A percentile compares a stretch with the other conserved stretches of the same genome.
These are phyloP conservation scores for Dioscorea cayenensis DNA, from an alignment of 116 monocot genomes.

Conservation along the genomic window DNA sequence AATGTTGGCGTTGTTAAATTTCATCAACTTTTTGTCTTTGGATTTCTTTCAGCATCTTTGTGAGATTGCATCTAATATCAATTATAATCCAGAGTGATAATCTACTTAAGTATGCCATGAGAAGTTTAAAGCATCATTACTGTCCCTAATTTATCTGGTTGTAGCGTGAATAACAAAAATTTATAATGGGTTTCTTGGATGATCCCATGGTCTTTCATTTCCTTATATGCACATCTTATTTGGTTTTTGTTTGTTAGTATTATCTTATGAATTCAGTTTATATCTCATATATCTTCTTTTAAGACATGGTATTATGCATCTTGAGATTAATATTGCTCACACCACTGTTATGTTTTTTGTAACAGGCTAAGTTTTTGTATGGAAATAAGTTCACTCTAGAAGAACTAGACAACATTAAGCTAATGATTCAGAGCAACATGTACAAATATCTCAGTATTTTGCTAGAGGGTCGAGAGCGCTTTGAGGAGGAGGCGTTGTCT, in stretches of 20 bases:
- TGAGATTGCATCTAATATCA: no score
- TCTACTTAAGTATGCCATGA: background rate
- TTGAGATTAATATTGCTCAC: background rate
- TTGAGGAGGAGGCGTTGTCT: conserved; percentile 81
- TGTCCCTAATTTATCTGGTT: background rate
- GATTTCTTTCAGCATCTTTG: no score
- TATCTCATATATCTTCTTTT: background rate
- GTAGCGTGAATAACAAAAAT: background rate
- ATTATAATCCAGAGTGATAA: background rate
- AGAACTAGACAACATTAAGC: conserved; percentile 69
- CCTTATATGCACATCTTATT: background rate
- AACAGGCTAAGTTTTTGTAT: conserved; percentile 80
- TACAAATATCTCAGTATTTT: conserved; percentile 94
- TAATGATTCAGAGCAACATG: conserved; percentile 98
- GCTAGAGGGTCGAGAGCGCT: conserved; percentile 85
- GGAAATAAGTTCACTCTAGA: conserved; percentile 68
- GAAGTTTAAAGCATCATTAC: background rate
- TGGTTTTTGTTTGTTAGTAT: background rate
- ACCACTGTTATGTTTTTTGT: conserved; percentile 10
- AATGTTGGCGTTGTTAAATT: background rate
- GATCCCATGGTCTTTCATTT: background rate
- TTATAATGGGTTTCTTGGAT: background rate
- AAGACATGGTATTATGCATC: background rate
- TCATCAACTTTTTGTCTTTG: background rate
- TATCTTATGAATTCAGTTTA: background rate